These are phyloP conservation scores for Cochlearia excelsa DNA, from an alignment of 345 rosid species.

Conservation along the genomic window DNA sequence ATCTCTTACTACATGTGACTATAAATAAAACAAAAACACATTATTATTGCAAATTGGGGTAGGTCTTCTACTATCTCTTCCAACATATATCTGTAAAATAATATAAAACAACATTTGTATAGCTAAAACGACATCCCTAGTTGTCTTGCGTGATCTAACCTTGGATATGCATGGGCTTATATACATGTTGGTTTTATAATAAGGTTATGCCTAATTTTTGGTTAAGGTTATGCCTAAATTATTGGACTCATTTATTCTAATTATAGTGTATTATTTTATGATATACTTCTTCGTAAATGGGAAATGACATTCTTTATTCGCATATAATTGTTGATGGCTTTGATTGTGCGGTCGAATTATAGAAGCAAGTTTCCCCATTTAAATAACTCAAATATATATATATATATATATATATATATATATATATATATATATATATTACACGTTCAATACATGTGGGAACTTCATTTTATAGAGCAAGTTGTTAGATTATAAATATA, in stretches of 20 bases:
- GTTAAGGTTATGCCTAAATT: not conserved
- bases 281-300: not conserved
- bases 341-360: constrained; percentile 4
- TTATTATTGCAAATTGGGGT: constrained; percentile 19
- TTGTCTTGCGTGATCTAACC: constrained; percentile 47
- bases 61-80: constrained; percentile 30
- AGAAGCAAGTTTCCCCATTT: constrained; percentile 4
- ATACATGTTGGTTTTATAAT: constrained; percentile 15
- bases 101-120: not conserved
- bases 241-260: constrained; percentile 6
- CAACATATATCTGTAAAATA: not conserved
- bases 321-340: not conserved
- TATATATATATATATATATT: too few relatives aligned
- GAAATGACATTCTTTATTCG: not conserved
- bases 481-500: not conserved
- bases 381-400: not conserved
- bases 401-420: too few relatives aligned
- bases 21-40: too few relatives aligned
- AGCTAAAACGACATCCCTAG: constrained; percentile 45
- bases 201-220: too few relatives aligned
- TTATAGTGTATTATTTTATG: constrained; percentile 9
- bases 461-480: constrained; percentile 4
- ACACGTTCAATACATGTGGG: constrained; percentile 1
- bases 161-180: constrained; percentile 46
- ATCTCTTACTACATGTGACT: too few relatives aligned